A percentile compares a stretch with the other conserved stretches of the same genome.
Evolutionary conservation across 2,329 filamentous ascomycete species (phyloP).

Genomic region (Xylariaceae sp.): DNA sequence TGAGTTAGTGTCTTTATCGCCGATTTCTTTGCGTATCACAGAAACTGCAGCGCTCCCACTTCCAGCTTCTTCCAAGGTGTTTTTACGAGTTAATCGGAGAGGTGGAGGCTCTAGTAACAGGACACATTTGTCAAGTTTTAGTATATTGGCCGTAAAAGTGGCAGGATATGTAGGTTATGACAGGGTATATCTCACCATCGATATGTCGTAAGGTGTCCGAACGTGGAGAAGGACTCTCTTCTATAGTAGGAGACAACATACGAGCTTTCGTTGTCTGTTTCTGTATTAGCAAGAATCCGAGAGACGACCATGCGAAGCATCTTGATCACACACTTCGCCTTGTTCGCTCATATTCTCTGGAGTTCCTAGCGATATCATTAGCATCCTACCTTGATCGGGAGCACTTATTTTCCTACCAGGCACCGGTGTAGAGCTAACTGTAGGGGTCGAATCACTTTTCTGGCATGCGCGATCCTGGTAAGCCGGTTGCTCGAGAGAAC

Average conservation of each 20-base stretch:
- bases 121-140: too few species aligned
- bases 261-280: slow-evolving; percentile 13
- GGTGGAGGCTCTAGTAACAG: background rate
- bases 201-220: background rate
- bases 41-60: background rate
- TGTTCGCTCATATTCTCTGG: background rate
- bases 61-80: background rate
- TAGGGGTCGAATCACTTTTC: slow-evolving; percentile 33
- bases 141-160: background rate
- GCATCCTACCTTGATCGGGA: background rate
- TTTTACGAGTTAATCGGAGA: background rate
- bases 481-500: slow-evolving; percentile 35
- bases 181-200: background rate
- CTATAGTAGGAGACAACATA: slow-evolving; percentile 29
- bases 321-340: slow-evolving; percentile 2
- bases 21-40: background rate
- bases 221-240: slow-evolving; percentile 25
- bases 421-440: slow-evolving; percentile 33
- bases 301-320: slow-evolving; percentile 1
- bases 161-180: background rate
- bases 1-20: background rate
- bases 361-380: slow-evolving; percentile 12
- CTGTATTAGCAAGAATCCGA: slow-evolving; percentile 17
- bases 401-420: slow-evolving; percentile 23
- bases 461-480: slow-evolving; percentile 31